phyloP scores from a whole-genome alignment of 75 land plant species.

The Pinus albicaulis region DNA sequence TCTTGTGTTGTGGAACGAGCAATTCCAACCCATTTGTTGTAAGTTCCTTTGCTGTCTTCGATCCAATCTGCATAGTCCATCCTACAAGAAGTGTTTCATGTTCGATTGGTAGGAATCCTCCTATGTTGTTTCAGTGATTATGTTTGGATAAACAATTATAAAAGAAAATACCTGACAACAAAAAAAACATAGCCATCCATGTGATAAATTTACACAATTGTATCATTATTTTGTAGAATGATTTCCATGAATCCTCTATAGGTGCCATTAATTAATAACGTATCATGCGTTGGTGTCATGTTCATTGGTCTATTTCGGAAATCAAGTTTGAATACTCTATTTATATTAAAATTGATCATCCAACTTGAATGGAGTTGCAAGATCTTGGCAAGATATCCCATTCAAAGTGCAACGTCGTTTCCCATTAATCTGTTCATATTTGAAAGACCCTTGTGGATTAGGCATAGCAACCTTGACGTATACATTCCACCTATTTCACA shows the following conservation, averaged over 20 bases:
- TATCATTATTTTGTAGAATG: conserved; percentile 79
- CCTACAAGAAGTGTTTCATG: conserved; percentile 27
- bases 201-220: conserved; percentile 72
- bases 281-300: conserved; percentile 46
- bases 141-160: too few species aligned
- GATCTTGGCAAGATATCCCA: conserved; percentile 63
- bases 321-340: conserved; percentile 64
- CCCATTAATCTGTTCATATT: conserved; percentile 82
- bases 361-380: conserved; percentile 75
- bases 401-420: conserved; percentile 56
- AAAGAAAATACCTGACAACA: conserved; percentile 72
- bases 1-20: conserved; percentile 86
- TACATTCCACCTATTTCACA: conserved; percentile 68
- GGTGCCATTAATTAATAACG: conserved; percentile 76
- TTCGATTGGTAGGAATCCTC: background rate
- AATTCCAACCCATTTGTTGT: conserved; percentile 89
- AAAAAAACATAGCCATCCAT: conserved; percentile 92
- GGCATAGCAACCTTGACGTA: conserved; percentile 89
- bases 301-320: conserved; percentile 64
- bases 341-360: conserved; percentile 68
- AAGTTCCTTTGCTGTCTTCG: conserved; percentile 66
- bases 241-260: conserved; percentile 85
- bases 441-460: conserved; percentile 92
- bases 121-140: background rate
- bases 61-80: conserved; percentile 91